A percentile compares a stretch with the other conserved stretches of the same genome.
Conservation (phyloP, 108 stramenopile genomes). For the Epithemia pelagica region DNA sequence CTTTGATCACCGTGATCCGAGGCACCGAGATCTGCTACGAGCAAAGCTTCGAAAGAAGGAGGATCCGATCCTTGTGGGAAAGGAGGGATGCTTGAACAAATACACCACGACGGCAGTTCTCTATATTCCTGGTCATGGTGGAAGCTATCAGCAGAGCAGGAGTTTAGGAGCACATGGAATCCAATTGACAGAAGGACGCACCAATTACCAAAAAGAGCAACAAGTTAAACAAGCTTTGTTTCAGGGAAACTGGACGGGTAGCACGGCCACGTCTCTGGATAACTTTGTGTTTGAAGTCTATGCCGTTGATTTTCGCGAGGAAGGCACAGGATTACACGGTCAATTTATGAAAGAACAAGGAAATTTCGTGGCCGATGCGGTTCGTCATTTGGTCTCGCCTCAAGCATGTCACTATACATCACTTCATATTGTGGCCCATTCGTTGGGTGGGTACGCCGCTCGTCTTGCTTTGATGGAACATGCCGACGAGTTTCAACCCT, state of each 20-base stretch:
- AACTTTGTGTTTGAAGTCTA: slow-evolving; percentile 72
- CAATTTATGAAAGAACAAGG: slow-evolving; percentile 43
- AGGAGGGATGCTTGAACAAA: slow-evolving; percentile 1
- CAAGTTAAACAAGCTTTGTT: slow-evolving; percentile 1
- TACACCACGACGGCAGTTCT: slow-evolving; percentile 39
- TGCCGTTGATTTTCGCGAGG: slow-evolving; percentile 62
- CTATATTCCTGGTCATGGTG: slow-evolving; percentile 80
- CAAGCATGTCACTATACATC: slow-evolving; percentile 9
- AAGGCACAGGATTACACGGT: slow-evolving; percentile 69
- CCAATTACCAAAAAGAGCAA: not conserved
- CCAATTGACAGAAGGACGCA: slow-evolving; percentile 36
- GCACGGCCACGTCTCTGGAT: slow-evolving; percentile 7
- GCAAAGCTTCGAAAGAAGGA: not conserved
- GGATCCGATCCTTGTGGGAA: not conserved
- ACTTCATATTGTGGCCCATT: slow-evolving; percentile 66
- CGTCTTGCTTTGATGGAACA: slow-evolving; percentile 21
- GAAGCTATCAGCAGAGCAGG: slow-evolving; percentile 58
- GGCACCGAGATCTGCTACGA: slow-evolving; percentile 9
- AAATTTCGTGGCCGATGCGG: slow-evolving; percentile 42
- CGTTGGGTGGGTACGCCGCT: slow-evolving; percentile 68
- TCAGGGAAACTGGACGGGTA: slow-evolving; percentile 9
- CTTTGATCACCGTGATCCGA: slow-evolving; percentile 64
- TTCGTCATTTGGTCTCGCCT: slow-evolving; percentile 25
- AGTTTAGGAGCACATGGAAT: slow-evolving; percentile 81
- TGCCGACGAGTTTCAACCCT: slow-evolving; percentile 14